A percentile compares a stretch with the other conserved stretches of the same genome.
Evolutionary conservation across 75 land plant species (phyloP).

Genomic region (Pinus taeda): DNA sequence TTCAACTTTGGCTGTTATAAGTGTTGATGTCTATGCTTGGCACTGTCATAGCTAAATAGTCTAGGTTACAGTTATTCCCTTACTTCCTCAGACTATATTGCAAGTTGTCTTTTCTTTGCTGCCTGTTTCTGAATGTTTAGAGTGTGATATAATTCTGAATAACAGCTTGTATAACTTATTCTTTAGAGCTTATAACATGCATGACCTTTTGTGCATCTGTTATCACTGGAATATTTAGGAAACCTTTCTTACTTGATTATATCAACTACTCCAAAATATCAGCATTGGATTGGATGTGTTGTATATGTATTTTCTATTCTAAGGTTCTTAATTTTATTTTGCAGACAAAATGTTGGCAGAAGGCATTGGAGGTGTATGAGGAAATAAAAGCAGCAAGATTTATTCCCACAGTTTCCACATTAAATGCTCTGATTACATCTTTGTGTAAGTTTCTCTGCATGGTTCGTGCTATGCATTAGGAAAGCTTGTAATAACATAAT

Average conservation of each 20-base stretch:
- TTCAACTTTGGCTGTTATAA: not conserved
- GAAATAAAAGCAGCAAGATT: slow-evolving; percentile 52
- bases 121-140: not conserved
- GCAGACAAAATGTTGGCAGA: slow-evolving; percentile 81
- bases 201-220: not conserved
- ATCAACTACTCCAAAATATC: no score
- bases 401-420: slow-evolving; percentile 60
- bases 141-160: not conserved
- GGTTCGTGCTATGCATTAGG: slow-evolving; percentile 5
- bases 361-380: slow-evolving; percentile 69
- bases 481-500: not conserved
- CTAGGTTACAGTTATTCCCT: not conserved
- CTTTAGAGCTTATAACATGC: not conserved
- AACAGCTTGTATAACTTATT: not conserved
- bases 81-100: not conserved
- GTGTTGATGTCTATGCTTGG: not conserved
- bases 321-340: slow-evolving; percentile 7
- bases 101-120: not conserved
- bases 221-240: not conserved
- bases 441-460: slow-evolving; percentile 58
- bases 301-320: not conserved
- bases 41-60: not conserved
- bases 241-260: not conserved
- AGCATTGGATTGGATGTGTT: not conserved
- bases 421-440: slow-evolving; percentile 89